Percentiles rank a stretch among this genome's conserved stretches.
phyloP scores from a whole-genome alignment of 2,329 filamentous ascomycete species.

The Diaporthe citrichinensis region DNA sequence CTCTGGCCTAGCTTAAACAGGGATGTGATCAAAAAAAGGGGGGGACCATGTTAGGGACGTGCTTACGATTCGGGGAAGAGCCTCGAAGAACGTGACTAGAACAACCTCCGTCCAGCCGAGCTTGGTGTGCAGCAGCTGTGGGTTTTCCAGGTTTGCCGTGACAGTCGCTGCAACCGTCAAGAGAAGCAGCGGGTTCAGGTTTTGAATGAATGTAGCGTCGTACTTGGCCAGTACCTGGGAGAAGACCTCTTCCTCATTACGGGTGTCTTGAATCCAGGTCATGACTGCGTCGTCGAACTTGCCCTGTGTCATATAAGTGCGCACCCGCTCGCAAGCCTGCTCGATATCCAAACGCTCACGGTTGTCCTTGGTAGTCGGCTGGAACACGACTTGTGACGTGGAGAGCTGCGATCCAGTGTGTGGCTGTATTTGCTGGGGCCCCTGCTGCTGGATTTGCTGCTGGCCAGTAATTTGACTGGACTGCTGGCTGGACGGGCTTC shows the following conservation, averaged over 20 bases:
- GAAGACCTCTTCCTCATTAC: conserved; percentile 72
- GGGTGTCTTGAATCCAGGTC: conserved; percentile 75
- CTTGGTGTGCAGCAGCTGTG: conserved; percentile 65
- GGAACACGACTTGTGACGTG: conserved; percentile 53
- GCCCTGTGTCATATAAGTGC: conserved; percentile 72
- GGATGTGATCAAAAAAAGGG: neutral
- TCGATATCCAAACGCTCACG: conserved; percentile 69
- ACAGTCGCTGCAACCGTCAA: conserved; percentile 76
- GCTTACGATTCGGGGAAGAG: conserved; percentile 66
- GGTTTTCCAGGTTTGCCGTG: conserved; percentile 69
- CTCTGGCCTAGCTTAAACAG: neutral
- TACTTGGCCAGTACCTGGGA: conserved; percentile 66
- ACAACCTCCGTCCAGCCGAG: conserved; percentile 73
- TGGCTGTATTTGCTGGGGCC: conserved; percentile 30
- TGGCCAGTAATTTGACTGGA: conserved; percentile 35
- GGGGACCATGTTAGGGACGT: neutral
- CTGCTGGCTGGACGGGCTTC: conserved; percentile 37
- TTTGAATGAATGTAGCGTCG: conserved; percentile 66
- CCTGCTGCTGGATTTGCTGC: conserved; percentile 31
- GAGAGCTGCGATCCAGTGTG: conserved; percentile 41
- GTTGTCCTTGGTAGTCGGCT: conserved; percentile 57
- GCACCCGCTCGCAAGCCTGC: conserved; percentile 70
- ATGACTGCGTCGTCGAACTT: conserved; percentile 75
- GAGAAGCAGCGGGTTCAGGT: conserved; percentile 72
- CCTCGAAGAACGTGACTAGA: conserved; percentile 66